Evolutionary conservation across 768 basidiomycete species (phyloP).

Genomic region (Fistulinella prunicolor): DNA sequence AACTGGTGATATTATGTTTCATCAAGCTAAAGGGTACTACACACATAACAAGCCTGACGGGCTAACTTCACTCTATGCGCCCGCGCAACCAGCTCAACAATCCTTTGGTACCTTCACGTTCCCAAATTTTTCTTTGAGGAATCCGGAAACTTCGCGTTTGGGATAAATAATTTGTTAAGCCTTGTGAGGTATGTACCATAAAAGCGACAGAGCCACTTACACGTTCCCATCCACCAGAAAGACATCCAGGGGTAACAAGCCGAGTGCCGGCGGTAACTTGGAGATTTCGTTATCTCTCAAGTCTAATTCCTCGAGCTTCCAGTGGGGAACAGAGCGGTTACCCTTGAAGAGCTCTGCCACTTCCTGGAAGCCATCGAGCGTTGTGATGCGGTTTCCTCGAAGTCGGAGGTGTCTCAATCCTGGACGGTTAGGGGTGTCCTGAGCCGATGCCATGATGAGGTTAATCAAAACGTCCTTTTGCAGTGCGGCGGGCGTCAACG

Average conservation of each 20-base stretch:
- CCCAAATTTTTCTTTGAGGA: conserved; percentile 79
- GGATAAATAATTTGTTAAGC: not conserved
- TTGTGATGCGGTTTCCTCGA: conserved; percentile 63
- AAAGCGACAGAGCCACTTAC: conserved; percentile 43
- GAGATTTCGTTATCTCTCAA: conserved; percentile 78
- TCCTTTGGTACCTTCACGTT: conserved; percentile 82
- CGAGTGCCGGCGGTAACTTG: conserved; percentile 65
- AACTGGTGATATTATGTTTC: not conserved
- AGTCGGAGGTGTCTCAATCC: conserved; percentile 66
- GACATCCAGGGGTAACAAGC: conserved; percentile 73
- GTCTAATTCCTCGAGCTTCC: conserved; percentile 83
- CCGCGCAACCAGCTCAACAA: conserved; percentile 75
- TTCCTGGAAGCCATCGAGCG: conserved; percentile 58
- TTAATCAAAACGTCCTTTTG: conserved; percentile 44
- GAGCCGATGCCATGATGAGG: conserved; percentile 49
- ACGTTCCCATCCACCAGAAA: conserved; percentile 82
- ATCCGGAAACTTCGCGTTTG: conserved; percentile 63
- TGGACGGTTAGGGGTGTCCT: conserved; percentile 31
- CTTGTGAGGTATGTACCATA: not conserved
- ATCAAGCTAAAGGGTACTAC: conserved; percentile 1
- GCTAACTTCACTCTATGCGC: conserved; percentile 53
- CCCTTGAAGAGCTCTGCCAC: conserved; percentile 66
- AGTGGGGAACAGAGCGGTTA: conserved; percentile 56
- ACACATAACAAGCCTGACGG: not conserved
- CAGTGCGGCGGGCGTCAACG: conserved; percentile 53